Conservation (phyloP, 2,329 filamentous ascomycete species). For the Didymella pinodella region DNA sequence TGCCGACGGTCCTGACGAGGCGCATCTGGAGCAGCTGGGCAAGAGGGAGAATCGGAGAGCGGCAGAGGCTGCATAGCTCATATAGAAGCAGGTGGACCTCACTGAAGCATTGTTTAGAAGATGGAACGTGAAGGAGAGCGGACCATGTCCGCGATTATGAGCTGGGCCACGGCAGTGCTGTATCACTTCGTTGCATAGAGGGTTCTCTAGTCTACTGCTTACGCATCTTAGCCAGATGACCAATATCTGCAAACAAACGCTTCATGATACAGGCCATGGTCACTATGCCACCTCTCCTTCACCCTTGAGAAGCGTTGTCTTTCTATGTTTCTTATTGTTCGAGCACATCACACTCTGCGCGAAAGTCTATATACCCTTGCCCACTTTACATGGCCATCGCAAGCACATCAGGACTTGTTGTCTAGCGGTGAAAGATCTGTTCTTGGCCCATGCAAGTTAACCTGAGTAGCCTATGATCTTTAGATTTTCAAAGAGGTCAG, state of each 20-base stretch:
- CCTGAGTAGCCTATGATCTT: background rate
- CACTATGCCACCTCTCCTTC: background rate
- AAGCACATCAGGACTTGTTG: background rate
- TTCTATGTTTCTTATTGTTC: background rate
- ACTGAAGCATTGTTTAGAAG: slow-evolving; percentile 69
- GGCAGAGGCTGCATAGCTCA: slow-evolving; percentile 64
- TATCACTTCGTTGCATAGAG: too few relatives aligned
- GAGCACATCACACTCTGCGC: background rate
- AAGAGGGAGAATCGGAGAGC: slow-evolving; percentile 76
- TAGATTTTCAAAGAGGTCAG: too few relatives aligned
- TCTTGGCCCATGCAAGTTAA: background rate
- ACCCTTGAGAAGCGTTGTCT: background rate
- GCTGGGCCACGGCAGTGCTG: background rate
- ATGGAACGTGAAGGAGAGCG: slow-evolving; percentile 51
- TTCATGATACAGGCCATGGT: background rate
- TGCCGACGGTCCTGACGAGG: slow-evolving; percentile 93
- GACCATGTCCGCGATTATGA: slow-evolving; percentile 22
- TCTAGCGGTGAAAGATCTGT: background rate
- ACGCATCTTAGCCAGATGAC: background rate
- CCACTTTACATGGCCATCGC: background rate
- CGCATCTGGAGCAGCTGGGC: slow-evolving; percentile 75
- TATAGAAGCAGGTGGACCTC: slow-evolving; percentile 68
- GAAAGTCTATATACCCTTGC: background rate
- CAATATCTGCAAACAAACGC: background rate
- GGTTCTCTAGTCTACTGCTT: background rate